Evolutionary conservation across 1,284 basidiomycete species (phyloP).

Genomic region (Tylopilus sp.): DNA sequence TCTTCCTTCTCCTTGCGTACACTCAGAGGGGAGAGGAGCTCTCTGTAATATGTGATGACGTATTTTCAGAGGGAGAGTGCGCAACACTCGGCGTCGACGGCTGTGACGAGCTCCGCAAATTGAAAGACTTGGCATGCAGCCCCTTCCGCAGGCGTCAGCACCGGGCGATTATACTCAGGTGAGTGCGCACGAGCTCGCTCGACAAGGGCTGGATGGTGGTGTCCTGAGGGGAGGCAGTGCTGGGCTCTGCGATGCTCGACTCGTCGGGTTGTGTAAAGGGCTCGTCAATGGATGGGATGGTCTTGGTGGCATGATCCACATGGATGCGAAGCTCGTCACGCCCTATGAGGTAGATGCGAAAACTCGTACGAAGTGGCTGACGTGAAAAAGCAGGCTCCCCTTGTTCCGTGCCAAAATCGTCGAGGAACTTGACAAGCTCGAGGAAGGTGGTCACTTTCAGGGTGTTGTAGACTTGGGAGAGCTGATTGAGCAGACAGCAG

Average conservation of each 20-base stretch:
- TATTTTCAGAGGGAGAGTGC: constrained; percentile 82
- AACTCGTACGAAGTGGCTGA: too few relatives aligned
- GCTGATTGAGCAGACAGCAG: constrained; percentile 91
- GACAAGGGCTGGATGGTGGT: constrained; percentile 72
- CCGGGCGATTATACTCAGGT: constrained; percentile 80
- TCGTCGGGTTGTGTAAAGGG: constrained; percentile 68
- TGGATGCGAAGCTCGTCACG: constrained; percentile 90
- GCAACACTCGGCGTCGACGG: constrained; percentile 80
- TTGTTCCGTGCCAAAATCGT: constrained; percentile 76
- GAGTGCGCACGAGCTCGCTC: constrained; percentile 77
- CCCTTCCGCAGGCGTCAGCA: constrained; percentile 57
- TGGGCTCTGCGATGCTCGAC: constrained; percentile 20
- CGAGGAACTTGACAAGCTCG: constrained; percentile 81
- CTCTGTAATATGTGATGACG: constrained; percentile 88
- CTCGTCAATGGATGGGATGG: constrained; percentile 90
- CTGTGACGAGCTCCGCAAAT: constrained; percentile 65
- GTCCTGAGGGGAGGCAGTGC: constrained; percentile 25
- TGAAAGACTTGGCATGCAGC: constrained; percentile 67
- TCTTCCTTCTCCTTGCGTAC: constrained; percentile 94
- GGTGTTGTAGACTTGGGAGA: constrained; percentile 94
- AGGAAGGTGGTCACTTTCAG: constrained; percentile 86
- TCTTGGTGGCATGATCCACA: constrained; percentile 91
- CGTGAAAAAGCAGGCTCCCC: constrained; percentile 69
- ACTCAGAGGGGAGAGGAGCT: constrained; percentile 88
- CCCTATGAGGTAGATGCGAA: constrained; percentile 82